Evolutionary conservation across 169 alveolate genomes (phyloP).

Genomic region (Plasmodium cynomolgi): DNA sequence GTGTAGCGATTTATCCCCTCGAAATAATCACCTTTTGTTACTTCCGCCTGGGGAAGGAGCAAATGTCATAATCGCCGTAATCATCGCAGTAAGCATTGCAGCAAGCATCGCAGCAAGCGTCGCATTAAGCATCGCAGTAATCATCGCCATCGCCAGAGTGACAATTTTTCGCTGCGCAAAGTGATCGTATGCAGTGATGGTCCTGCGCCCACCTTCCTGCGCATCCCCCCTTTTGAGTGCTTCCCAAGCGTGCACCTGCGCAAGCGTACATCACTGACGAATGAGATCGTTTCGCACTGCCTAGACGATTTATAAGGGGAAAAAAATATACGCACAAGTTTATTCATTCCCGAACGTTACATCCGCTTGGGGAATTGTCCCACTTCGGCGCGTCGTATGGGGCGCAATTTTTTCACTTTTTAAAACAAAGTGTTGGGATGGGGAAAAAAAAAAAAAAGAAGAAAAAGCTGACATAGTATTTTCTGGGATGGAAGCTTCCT

Average conservation of each 20-base stretch:
- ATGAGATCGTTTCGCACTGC: neutral
- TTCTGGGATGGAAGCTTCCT: neutral
- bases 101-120: too few species aligned
- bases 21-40: neutral
- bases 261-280: neutral
- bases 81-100: neutral
- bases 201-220: neutral
- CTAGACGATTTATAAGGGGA: neutral
- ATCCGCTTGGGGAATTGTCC: neutral
- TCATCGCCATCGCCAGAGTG: neutral
- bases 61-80: neutral
- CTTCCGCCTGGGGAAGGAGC: neutral
- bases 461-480: neutral
- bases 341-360: neutral
- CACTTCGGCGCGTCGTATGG: neutral
- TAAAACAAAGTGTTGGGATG: neutral
- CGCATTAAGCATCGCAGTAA: neutral
- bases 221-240: neutral
- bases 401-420: neutral
- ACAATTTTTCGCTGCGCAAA: neutral
- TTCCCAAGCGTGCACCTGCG: neutral
- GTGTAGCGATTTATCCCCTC: neutral
- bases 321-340: neutral
- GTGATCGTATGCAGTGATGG: neutral
- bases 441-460: neutral